A percentile compares a stretch with the other conserved stretches of the same genome.
Conservation (phyloP, 164 flowering plant genomes). For the Pachysandra terminalis region DNA sequence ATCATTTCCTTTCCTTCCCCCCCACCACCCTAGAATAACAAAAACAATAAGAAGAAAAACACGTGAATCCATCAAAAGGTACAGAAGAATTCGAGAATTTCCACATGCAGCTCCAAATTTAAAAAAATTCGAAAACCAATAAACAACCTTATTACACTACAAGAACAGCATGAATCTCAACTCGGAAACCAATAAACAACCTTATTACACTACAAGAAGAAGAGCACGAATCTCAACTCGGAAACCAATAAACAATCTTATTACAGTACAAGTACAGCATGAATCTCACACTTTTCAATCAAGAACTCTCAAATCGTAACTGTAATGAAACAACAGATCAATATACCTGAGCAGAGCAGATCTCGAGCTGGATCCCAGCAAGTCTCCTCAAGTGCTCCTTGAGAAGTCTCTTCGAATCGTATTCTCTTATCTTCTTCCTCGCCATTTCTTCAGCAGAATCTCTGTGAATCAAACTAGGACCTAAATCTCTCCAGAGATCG, state of each 20-base stretch:
- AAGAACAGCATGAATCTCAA: not conserved
- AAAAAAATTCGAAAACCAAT: too few relatives aligned
- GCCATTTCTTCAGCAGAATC: slow-evolving; percentile 36
- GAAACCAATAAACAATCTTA: not conserved
- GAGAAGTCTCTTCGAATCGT: slow-evolving; percentile 70
- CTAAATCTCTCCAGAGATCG: not conserved
- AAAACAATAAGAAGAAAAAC: too few relatives aligned
- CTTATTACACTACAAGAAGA: not conserved
- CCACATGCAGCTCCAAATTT: not conserved
- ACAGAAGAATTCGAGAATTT: too few relatives aligned
- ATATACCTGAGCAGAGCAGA: slow-evolving; percentile 68
- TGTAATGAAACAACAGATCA: not conserved
- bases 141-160: not conserved
- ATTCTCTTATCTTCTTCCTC: slow-evolving; percentile 82
- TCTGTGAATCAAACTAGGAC: not conserved
- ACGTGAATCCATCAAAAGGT: too few relatives aligned
- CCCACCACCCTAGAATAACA: too few relatives aligned
- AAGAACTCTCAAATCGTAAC: not conserved
- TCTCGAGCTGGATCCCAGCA: slow-evolving; percentile 45
- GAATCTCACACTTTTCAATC: not conserved
- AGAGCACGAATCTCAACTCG: not conserved
- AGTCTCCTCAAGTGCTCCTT: slow-evolving; percentile 65
- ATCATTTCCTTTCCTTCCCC: too few relatives aligned
- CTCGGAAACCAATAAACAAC: not conserved
- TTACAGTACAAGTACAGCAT: not conserved